Base-by-base conservation (phyloP, 345 rosid genomes). In the Acer negundo region DNA sequence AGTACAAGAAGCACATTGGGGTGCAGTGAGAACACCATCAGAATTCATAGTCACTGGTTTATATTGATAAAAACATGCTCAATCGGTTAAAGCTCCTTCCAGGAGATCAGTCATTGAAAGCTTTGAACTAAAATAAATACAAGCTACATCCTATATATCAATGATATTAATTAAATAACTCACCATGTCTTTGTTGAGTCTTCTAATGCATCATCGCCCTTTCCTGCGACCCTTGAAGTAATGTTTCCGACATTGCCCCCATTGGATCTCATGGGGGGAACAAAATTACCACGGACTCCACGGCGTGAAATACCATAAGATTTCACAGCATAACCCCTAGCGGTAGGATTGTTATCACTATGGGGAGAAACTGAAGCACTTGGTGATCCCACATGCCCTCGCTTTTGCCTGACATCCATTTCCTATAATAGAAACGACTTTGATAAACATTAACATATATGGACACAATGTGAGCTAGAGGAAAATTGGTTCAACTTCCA, bases 171-270 rank as follows among this genome's bases (percentile, higher is more conserved):
- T 75, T 62, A 74, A 7, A 17, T 12, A 73, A 84, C 86, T 84
- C 76, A 96, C 99, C 97, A 91, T 80, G 85, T 89, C 84, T 85
- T 94, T 64, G 97, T 89, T 80, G 98, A 94, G 78, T 94, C 95
- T 75, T 92, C 97, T 67, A 89, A 77, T 80, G 87, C 82, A 82
- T 93, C 97, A 62, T 94, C 98, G 76, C 84, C 81, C 90, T 89
- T 94, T 86, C 93, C 98, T 75, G 80, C 78, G 77, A 72, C 79
- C 74, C 92, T 84, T 77, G 99, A 82, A 47, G 88, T 91, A 86
- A 80, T 81, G 82, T 85, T 94, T 75, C 97, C 98, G 69, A 53
- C 67, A 80, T 70, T 86, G 71, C 82, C 78, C 77, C 96, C 97
- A 80, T 89, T 90, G 23, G 94, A 82, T 87, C 77, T 94, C 84